Evolutionary conservation across 352 stramenopile species (phyloP).

Genomic region (Peronospora destructor): DNA sequence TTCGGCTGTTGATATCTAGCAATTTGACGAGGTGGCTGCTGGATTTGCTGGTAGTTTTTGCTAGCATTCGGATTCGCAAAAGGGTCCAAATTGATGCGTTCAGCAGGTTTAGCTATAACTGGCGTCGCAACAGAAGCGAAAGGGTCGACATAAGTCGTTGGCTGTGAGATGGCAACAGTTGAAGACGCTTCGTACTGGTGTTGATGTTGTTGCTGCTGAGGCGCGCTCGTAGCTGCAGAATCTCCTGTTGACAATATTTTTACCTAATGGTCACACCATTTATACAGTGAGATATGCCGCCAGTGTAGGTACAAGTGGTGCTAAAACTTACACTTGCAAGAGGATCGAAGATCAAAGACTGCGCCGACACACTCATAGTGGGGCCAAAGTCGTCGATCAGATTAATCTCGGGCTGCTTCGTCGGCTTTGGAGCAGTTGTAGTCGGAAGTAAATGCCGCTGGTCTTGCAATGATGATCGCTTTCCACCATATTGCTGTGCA

Average conservation of each 20-base stretch:
- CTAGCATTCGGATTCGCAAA: constrained; percentile 32
- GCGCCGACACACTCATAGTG: constrained; percentile 50
- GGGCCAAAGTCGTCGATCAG: constrained; percentile 68
- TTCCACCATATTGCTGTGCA: constrained; percentile 18
- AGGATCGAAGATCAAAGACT: constrained; percentile 70
- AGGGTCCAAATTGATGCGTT: constrained; percentile 47
- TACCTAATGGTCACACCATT: constrained; percentile 18
- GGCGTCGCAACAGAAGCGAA: constrained; percentile 46
- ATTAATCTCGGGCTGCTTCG: constrained; percentile 65
- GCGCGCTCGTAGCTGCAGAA: constrained; percentile 1
- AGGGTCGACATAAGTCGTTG: constrained; percentile 46
- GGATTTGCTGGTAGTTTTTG: constrained; percentile 23
- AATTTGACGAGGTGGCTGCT: constrained; percentile 19
- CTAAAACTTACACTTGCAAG: constrained; percentile 42
- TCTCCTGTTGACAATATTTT: constrained; percentile 23
- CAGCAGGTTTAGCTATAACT: constrained; percentile 35
- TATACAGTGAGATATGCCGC: constrained; percentile 6
- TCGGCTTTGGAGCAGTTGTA: constrained; percentile 22
- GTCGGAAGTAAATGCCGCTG: constrained; percentile 15
- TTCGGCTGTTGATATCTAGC: constrained; percentile 24
- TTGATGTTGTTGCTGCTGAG: constrained; percentile 16
- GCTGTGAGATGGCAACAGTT: constrained; percentile 9
- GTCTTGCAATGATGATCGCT: constrained; percentile 25
- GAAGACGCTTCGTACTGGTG: constrained; percentile 10
- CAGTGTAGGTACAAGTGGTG: background rate